phyloP scores from a whole-genome alignment of 179 eudicot genomes.

The Vitellaria paradoxa region DNA sequence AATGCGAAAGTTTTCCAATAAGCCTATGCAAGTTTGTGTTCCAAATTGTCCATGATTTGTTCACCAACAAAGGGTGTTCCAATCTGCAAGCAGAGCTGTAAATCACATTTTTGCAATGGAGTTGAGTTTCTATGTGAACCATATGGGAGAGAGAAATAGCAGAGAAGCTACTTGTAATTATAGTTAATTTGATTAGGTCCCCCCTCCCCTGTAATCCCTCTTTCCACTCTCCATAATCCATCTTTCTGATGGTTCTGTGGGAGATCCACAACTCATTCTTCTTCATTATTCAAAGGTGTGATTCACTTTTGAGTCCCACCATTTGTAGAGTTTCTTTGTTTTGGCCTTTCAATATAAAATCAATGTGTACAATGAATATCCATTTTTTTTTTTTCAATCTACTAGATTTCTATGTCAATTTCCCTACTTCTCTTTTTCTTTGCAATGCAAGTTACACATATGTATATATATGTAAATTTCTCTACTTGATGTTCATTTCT shows the following conservation, averaged over 20 bases:
- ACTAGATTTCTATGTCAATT: not conserved
- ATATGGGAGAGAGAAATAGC: not conserved
- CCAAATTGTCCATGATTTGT: not conserved
- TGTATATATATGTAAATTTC: no score
- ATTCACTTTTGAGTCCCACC: conserved; percentile 18
- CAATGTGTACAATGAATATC: not conserved
- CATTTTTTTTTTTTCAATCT: conserved; percentile 1
- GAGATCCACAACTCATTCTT: conserved; percentile 11
- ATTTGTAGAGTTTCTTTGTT: conserved; percentile 13
- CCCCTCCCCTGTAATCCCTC: conserved; percentile 1
- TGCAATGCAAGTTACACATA: no score
- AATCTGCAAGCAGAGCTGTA: conserved; percentile 10
- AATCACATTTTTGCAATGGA: conserved; percentile 3
- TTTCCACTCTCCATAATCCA: not conserved
- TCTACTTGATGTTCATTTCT: no score
- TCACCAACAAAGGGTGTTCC: not conserved
- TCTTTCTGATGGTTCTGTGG: conserved; percentile 10
- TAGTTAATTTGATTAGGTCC: conserved; percentile 10
- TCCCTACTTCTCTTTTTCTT: not conserved
- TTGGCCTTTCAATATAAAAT: conserved; percentile 11
- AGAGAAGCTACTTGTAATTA: conserved; percentile 17
- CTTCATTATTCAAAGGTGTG: conserved; percentile 19
- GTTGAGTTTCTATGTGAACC: conserved; percentile 1
- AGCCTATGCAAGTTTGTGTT: conserved; percentile 3
- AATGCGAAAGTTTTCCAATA: not conserved